Percentiles rank a stretch among this genome's conserved stretches.
phyloP scores from a whole-genome alignment of 495 filamentous ascomycete genomes.

The Penicillium macrosclerotiorum region DNA sequence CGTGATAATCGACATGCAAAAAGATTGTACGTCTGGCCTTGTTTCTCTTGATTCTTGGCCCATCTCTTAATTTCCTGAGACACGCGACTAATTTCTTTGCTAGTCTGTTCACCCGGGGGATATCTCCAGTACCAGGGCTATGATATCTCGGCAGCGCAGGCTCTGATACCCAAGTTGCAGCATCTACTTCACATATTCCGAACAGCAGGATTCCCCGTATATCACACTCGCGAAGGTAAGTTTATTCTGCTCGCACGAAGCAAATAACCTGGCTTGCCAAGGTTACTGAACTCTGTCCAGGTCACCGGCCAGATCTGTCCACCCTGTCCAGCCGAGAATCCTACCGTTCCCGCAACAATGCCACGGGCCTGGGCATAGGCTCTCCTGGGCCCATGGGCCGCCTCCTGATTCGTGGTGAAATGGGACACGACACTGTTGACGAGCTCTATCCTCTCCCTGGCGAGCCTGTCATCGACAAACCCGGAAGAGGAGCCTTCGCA shows the following conservation, averaged over 20 bases:
- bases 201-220: slow-evolving; percentile 56
- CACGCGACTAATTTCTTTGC: slow-evolving; percentile 1
- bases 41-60: too few species aligned
- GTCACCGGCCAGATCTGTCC: slow-evolving; percentile 62
- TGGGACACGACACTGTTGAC: slow-evolving; percentile 60
- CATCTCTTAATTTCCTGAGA: too few species aligned
- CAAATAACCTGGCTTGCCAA: not conserved
- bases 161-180: slow-evolving; percentile 54
- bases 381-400: slow-evolving; percentile 60
- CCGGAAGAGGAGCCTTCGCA: slow-evolving; percentile 63
- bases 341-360: slow-evolving; percentile 53
- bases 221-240: slow-evolving; percentile 62
- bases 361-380: slow-evolving; percentile 56
- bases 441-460: slow-evolving; percentile 54
- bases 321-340: slow-evolving; percentile 57
- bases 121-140: slow-evolving; percentile 62
- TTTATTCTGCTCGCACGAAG: not conserved
- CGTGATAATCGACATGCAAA: slow-evolving; percentile 72
- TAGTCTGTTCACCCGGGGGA: slow-evolving; percentile 58
- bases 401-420: slow-evolving; percentile 62
- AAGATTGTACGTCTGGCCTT: slow-evolving; percentile 61
- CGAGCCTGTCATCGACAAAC: slow-evolving; percentile 68
- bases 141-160: slow-evolving; percentile 49
- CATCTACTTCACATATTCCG: slow-evolving; percentile 58
- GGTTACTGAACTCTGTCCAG: slow-evolving; percentile 28